Evolutionary conservation across 2,329 filamentous ascomycete species (phyloP), one percentile per base, ranked within the genome.

Genomic region (Paracamarosporium sp.): DNA sequence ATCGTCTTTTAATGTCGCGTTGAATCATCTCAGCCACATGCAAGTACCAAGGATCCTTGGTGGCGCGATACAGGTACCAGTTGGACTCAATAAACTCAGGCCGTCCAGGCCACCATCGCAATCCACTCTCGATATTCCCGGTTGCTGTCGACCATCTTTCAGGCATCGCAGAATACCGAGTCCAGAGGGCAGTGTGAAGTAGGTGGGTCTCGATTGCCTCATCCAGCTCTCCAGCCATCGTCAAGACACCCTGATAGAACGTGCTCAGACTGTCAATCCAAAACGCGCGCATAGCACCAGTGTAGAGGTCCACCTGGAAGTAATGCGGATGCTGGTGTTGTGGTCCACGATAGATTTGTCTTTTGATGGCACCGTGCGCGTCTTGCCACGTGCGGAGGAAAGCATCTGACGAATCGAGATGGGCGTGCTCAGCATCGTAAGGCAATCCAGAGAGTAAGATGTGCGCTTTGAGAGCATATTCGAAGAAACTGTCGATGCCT

Each of bases 21-120:
- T 97, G 82, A 0, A 93, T 89, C 95, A 99, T 99, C 76, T 99
- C 95, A 27, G 93, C 95, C 20, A 96, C 91, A 72, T 97, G 90
- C 4, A 98, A 82, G 77, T 97, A 98, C 93, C 94, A 99, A 0
- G 93, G 93, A 74, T 99, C 95, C 67, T 89, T 86, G 0, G 95
- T 98, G 1, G 94, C 93, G 50, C 91, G 89, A 74, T 96, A 98
- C n/a, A 99, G 82, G 71, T 98, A 92, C 78, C 96, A 99, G 0
- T 91, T 97, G 1, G 93, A 97, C 78, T 99, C 95, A 65, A 97
- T 93, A 72, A 98, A 98, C 75, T 99, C 95, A 5, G 95, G 95
- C 24, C 95, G 87, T 22, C 96, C 92, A 11, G 92, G 92, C 91
- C 96, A 99, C 92, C 95, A 98, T 11, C 90, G 88, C 25, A 98